Evolutionary conservation across 2,329 filamentous ascomycete species (phyloP), one percentile per base, ranked within the genome.

Genomic region (Colletotrichum caudatum): DNA sequence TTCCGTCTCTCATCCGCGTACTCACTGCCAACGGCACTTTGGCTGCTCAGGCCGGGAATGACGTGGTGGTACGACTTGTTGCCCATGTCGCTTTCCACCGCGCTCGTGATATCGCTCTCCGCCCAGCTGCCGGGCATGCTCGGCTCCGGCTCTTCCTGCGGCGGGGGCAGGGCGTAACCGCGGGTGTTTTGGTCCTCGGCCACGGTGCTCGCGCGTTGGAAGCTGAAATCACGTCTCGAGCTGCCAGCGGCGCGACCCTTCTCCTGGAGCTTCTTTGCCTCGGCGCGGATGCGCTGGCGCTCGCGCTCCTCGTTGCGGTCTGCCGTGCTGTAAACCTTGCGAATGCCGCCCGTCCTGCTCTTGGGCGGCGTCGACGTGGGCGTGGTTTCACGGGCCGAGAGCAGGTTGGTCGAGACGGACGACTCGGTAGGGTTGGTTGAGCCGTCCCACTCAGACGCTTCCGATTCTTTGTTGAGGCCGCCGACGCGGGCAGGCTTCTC

Each of bases 401-500:
- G 86, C 50, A 92, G 85, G 74, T 93, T 88, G 73, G 90, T 87
- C 75, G 86, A 88, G 48, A 90, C 89, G n/a, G 85, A 88, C 44
- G 90, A 91, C 78, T 88, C 88, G 75, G 91, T 90, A 60, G 91
- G 92, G 80, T 89, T 90, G 23, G 87, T 89, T 16, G 86, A 89
- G 56, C 93, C 93, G 78, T 97, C 93, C 87, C 94, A 97, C 75
- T 89, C 85, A 71, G 90, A 93, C 72, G 91, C 93, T 76, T 98
- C 95, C 54, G 91, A 87, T 75, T 92, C 87, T 76, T 92, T 91
- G 82, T 98, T 98, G 80, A 98, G 84, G 26, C 95, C 95, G 46
- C 95, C 95, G 2, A 98, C 94, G 63, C 93, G 89, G 0, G 95
- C 95, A 2, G 94, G 85, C 80, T 92, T 93, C 83, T 98, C 95